These are phyloP conservation scores for Tuber microsphaerosporum DNA, from an alignment of 495 filamentous ascomycete species.

Conservation along the genomic window DNA sequence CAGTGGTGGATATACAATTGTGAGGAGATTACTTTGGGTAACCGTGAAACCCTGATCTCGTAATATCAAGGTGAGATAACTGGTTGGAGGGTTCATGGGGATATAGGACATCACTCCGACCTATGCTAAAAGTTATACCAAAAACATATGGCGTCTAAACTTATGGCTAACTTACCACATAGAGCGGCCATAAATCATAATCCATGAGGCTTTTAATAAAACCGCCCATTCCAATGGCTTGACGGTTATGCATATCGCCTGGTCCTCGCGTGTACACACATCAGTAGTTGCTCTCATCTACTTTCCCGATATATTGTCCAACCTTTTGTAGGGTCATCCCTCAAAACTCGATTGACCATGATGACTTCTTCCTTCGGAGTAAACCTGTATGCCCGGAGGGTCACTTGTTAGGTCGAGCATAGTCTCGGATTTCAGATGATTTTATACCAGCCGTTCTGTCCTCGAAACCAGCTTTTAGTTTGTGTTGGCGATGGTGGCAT, in stretches of 20 bases:
- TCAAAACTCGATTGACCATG: constrained; percentile 65
- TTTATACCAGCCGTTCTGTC: constrained; percentile 58
- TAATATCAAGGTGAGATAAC: constrained; percentile 59
- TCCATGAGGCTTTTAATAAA: constrained; percentile 57
- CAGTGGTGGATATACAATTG: constrained; percentile 51
- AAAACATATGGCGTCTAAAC: background rate
- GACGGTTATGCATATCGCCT: constrained; percentile 51
- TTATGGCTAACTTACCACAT: constrained; percentile 12
- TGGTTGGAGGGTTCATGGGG: constrained; percentile 45
- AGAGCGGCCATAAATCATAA: constrained; percentile 61
- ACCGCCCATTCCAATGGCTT: constrained; percentile 53
- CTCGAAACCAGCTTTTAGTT: constrained; percentile 59
- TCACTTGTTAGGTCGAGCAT: background rate
- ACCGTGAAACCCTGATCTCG: constrained; percentile 57
- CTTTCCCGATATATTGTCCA: constrained; percentile 47
- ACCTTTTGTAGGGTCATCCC: constrained; percentile 63
- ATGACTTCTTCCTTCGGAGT: constrained; percentile 59
- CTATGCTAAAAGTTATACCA: constrained; percentile 12
- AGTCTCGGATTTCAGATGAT: background rate
- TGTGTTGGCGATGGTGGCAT: constrained; percentile 69
- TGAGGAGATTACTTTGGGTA: constrained; percentile 62
- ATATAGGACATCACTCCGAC: constrained; percentile 50
- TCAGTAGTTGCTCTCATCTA: background rate
- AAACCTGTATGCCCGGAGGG: constrained; percentile 44
- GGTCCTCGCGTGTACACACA: background rate